A percentile compares a stretch with the other conserved stretches of the same genome.
These are phyloP conservation scores for Beauveria brongniartii DNA, from an alignment of 2,329 filamentous ascomycete species.

Conservation along the genomic window DNA sequence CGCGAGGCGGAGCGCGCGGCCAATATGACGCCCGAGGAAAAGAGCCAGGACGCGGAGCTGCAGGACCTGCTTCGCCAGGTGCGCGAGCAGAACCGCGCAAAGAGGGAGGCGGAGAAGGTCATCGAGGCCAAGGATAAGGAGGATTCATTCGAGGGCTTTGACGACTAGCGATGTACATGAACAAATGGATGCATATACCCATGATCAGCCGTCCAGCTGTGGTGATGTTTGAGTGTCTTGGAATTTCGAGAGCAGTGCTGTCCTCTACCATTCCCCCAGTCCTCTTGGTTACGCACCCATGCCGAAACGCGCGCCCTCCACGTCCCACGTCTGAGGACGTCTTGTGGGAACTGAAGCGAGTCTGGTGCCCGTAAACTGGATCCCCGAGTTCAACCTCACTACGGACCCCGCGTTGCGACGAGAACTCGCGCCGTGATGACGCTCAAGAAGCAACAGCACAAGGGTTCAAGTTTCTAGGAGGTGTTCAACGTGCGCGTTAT, in stretches of 20 bases:
- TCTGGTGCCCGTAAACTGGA: too few relatives aligned
- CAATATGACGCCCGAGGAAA: slow-evolving; percentile 64
- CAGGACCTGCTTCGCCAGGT: slow-evolving; percentile 57
- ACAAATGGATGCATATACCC: not conserved
- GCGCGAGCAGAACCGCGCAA: slow-evolving; percentile 46
- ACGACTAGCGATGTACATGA: slow-evolving; percentile 26
- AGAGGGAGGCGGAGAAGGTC: slow-evolving; percentile 21
- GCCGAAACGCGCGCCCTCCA: too few relatives aligned
- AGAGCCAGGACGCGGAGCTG: slow-evolving; percentile 52
- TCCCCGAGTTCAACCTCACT: too few relatives aligned
- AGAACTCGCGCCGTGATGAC: too few relatives aligned
- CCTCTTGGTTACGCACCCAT: too few relatives aligned
- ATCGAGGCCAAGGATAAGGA: slow-evolving; percentile 24
- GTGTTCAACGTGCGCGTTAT: too few relatives aligned
- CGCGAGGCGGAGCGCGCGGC: slow-evolving; percentile 55
- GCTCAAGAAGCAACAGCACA: too few relatives aligned
- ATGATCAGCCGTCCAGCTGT: not conserved
- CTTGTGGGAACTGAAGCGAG: too few relatives aligned
- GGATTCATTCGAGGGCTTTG: slow-evolving; percentile 54
- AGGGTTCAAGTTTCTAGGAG: too few relatives aligned
- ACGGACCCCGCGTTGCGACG: too few relatives aligned
- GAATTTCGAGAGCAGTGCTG: not conserved
- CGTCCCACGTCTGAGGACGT: too few relatives aligned
- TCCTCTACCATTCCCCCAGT: too few relatives aligned
- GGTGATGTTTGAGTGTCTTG: not conserved